phyloP scores from a whole-genome alignment of 2,329 filamentous ascomycete genomes.

The Colletotrichum euphorbiae region DNA sequence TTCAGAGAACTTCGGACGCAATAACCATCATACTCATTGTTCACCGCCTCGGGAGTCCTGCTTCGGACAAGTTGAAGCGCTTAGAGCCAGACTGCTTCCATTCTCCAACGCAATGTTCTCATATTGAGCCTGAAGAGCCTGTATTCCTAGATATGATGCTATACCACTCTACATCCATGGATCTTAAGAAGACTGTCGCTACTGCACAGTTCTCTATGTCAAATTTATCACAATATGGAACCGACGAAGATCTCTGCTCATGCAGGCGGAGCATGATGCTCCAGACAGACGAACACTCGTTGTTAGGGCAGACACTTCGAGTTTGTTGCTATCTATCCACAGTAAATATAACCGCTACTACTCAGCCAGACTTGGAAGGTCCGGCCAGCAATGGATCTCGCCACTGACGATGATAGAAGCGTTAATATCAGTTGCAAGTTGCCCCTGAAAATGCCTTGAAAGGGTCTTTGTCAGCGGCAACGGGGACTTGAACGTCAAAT shows the following conservation, averaged over 20 bases:
- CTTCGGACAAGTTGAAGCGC: neutral
- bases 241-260: neutral
- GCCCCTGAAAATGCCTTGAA: slow-evolving; percentile 17
- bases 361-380: neutral
- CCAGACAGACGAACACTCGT: neutral
- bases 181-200: neutral
- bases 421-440: neutral
- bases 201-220: neutral
- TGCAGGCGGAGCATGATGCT: slow-evolving; percentile 1
- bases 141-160: slow-evolving; percentile 7
- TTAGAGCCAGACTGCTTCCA: slow-evolving; percentile 9
- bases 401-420: neutral
- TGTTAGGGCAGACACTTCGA: slow-evolving; percentile 3
- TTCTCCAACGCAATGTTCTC: neutral
- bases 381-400: neutral
- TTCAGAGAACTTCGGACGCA: neutral
- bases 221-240: neutral
- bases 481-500: neutral
- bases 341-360: neutral
- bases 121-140: neutral
- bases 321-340: slow-evolving; percentile 17
- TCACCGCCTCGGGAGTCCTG: slow-evolving; percentile 1
- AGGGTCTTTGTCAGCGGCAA: slow-evolving; percentile 13
- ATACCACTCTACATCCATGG: neutral
- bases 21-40: slow-evolving; percentile 13